Evolutionary conservation across 2,329 filamentous ascomycete genomes (phyloP).

Genomic region (Volutella citrinella): DNA sequence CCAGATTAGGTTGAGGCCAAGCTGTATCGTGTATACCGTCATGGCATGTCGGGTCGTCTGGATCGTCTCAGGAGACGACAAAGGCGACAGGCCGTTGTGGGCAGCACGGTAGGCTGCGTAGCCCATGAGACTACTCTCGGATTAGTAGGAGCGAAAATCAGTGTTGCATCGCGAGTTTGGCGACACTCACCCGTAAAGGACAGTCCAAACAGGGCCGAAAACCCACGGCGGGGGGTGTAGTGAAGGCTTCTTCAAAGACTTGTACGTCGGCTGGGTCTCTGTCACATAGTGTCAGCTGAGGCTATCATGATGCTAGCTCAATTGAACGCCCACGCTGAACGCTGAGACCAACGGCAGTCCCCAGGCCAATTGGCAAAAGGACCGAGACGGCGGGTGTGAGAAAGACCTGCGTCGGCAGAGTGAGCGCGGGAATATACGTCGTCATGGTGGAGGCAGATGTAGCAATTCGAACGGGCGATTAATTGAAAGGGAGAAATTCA

Average conservation of each 20-base stretch:
- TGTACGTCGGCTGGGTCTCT: constrained; percentile 60
- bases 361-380: constrained; percentile 70
- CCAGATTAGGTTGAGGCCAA: constrained; percentile 82
- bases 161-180: no score
- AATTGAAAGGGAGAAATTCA: constrained; percentile 1
- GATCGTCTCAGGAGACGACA: constrained; percentile 51
- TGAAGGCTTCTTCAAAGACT: constrained; percentile 65
- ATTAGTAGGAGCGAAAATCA: no score
- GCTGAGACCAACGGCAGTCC: constrained; percentile 69
- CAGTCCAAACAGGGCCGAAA: constrained; percentile 65
- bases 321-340: no score
- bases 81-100: constrained; percentile 57
- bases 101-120: constrained; percentile 82
- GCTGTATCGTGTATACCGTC: constrained; percentile 81
- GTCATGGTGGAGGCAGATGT: constrained; percentile 61
- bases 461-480: no score
- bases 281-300: constrained; percentile 30
- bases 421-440: constrained; percentile 73
- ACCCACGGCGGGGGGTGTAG: constrained; percentile 57
- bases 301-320: no score
- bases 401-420: constrained; percentile 70
- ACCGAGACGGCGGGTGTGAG: constrained; percentile 69
- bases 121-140: constrained; percentile 67
- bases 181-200: constrained; percentile 56
- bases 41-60: constrained; percentile 64